phyloP scores from a whole-genome alignment of 176 grass and related monocot genomes.

The Tillandsia leiboldiana region DNA sequence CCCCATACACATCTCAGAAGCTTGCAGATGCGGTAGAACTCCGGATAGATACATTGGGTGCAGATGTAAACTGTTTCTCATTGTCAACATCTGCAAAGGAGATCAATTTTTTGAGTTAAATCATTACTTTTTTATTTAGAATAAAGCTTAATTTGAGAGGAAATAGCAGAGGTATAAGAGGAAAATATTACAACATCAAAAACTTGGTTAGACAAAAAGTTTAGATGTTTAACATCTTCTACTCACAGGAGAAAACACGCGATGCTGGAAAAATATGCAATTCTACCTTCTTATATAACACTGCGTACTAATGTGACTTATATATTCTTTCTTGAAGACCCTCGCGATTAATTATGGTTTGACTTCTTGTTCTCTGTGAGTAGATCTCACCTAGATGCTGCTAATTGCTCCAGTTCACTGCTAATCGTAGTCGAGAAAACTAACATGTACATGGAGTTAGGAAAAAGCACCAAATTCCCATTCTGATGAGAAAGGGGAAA shows the following conservation, averaged over 20 bases:
- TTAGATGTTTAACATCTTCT: too few species aligned
- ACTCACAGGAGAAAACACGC: too few species aligned
- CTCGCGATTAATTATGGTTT: not conserved
- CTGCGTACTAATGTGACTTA: too few species aligned
- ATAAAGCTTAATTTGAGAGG: not conserved
- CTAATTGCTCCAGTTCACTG: not conserved
- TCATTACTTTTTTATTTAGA: not conserved
- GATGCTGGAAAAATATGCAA: too few species aligned
- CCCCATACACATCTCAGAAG: conserved; percentile 64
- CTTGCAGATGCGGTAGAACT: conserved; percentile 56
- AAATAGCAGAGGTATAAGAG: not conserved
- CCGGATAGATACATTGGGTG: conserved; percentile 63
- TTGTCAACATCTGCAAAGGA: conserved; percentile 63
- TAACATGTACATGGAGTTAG: too few species aligned
- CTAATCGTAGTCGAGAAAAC: not conserved
- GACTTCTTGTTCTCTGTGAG: not conserved
- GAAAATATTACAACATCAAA: not conserved
- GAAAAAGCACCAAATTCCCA: too few species aligned
- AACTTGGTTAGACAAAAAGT: too few species aligned
- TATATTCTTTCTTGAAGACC: too few species aligned
- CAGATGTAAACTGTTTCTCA: conserved; percentile 88
- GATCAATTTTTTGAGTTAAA: not conserved
- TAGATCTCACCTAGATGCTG: not conserved
- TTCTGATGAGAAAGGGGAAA: too few species aligned
- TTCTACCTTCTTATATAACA: too few species aligned